Conservation (phyloP, 1,139 yeast species). For the Kodamaea alishanica region DNA sequence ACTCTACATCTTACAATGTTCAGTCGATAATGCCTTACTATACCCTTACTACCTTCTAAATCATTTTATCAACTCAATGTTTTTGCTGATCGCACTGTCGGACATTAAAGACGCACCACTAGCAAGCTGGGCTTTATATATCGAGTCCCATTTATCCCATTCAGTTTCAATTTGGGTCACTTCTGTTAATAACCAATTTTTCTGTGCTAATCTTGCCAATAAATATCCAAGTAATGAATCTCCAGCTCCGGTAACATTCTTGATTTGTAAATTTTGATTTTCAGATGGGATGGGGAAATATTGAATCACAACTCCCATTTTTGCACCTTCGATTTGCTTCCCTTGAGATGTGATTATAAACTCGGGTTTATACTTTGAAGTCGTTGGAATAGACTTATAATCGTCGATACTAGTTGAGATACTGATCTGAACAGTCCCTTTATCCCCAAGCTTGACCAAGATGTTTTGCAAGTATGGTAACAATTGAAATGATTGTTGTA, state of each 20-base stretch:
- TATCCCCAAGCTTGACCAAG: conserved; percentile 61
- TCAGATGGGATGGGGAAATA: conserved; percentile 53
- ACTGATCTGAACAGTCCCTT: conserved; percentile 55
- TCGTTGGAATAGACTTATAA: conserved; percentile 35
- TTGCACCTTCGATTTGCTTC: conserved; percentile 10
- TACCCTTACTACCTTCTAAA: no score
- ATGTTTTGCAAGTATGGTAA: conserved; percentile 72
- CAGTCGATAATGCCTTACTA: no score
- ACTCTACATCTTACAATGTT: no score
- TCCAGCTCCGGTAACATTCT: conserved; percentile 70
- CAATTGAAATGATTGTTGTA: conserved; percentile 67
- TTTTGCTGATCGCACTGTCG: conserved; percentile 23
- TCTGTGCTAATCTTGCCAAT: conserved; percentile 22
- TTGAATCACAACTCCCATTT: conserved; percentile 56
- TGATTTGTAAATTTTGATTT: conserved; percentile 29
- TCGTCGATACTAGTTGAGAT: conserved; percentile 27
- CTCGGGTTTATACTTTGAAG: conserved; percentile 29
- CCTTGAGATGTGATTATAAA: conserved; percentile 17
- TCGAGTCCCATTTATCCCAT: conserved; percentile 31
- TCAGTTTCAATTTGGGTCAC: conserved; percentile 26
- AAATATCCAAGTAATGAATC: conserved; percentile 64
- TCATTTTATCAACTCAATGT: conserved; percentile 8
- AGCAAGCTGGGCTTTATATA: conserved; percentile 51
- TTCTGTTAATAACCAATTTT: conserved; percentile 24
- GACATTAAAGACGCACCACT: conserved; percentile 48